These are phyloP conservation scores for Prunus yedoensis DNA, from an alignment of 331 rosid species.

Conservation along the genomic window DNA sequence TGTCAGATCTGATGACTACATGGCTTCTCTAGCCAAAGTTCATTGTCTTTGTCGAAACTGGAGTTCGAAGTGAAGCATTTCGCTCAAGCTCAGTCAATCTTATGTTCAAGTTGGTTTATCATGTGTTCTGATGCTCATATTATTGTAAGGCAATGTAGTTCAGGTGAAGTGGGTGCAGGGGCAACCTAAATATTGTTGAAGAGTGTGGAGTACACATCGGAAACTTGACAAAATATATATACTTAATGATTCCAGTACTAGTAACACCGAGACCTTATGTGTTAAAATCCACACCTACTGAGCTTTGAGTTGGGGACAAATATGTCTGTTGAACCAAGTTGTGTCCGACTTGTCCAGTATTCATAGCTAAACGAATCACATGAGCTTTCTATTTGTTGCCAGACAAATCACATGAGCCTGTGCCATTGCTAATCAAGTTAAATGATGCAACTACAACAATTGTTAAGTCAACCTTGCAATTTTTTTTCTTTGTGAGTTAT, in stretches of 20 bases:
- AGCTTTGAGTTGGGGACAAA: too few relatives aligned
- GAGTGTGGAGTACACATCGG: too few relatives aligned
- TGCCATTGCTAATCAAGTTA: background rate
- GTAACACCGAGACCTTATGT: too few relatives aligned
- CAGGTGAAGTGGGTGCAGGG: too few relatives aligned
- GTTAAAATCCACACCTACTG: too few relatives aligned
- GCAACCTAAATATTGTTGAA: too few relatives aligned
- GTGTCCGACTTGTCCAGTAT: background rate
- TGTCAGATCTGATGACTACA: conserved; percentile 85
- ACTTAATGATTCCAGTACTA: too few relatives aligned
- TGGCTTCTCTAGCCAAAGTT: conserved; percentile 87
- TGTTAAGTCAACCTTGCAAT: background rate
- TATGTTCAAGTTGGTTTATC: too few relatives aligned
- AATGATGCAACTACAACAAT: background rate
- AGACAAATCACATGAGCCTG: background rate
- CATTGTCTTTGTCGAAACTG: conserved; percentile 80
- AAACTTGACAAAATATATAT: too few relatives aligned
- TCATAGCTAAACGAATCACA: background rate
- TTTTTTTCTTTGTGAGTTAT: background rate
- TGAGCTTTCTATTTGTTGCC: background rate
- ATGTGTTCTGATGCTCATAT: too few relatives aligned
- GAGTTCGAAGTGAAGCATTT: conserved; percentile 35
- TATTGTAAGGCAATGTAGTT: too few relatives aligned
- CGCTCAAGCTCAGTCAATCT: background rate
- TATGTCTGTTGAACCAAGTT: background rate